Conservation (phyloP, 768 basidiomycete genomes). For the Leucosporidium creatinivorum region DNA sequence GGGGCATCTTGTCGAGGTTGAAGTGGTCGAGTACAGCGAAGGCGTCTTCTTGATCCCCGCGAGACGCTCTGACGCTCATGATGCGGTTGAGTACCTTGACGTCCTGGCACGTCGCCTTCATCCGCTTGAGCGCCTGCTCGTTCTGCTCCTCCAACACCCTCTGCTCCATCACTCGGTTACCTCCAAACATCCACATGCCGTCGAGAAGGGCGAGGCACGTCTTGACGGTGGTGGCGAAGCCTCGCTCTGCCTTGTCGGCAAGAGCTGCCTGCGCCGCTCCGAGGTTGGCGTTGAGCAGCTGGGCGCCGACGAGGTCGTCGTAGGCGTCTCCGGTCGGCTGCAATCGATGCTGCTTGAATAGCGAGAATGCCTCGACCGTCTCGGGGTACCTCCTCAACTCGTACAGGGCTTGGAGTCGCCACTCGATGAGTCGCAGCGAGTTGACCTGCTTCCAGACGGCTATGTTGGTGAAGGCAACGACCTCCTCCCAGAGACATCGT, state of each 20-base stretch:
- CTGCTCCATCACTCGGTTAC: constrained; percentile 26
- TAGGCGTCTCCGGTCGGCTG: background rate
- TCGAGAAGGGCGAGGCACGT: constrained; percentile 22
- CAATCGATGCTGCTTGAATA: background rate
- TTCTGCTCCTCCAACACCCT: constrained; percentile 8
- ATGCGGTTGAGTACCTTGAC: constrained; percentile 20
- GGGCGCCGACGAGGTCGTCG: constrained; percentile 19
- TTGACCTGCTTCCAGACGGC: constrained; percentile 1
- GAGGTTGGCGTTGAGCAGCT: constrained; percentile 12
- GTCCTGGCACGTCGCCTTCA: constrained; percentile 18
- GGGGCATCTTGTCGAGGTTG: constrained; percentile 2
- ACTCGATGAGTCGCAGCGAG: background rate
- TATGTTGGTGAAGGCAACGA: constrained; percentile 7
- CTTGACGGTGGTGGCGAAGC: constrained; percentile 12
- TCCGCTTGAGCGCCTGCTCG: background rate
- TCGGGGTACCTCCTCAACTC: constrained; percentile 7
- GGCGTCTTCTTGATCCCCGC: constrained; percentile 4
- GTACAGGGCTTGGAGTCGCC: constrained; percentile 19
- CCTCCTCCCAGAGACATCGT: background rate
- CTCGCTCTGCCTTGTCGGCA: constrained; percentile 9
- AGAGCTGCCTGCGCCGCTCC: constrained; percentile 8
- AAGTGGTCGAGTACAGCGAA: constrained; percentile 15
- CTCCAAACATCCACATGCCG: constrained; percentile 23
- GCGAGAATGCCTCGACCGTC: background rate
- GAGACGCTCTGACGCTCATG: constrained; percentile 12